Conservation (phyloP, 1,284 basidiomycete species). For the Phlebopus sp. region DNA sequence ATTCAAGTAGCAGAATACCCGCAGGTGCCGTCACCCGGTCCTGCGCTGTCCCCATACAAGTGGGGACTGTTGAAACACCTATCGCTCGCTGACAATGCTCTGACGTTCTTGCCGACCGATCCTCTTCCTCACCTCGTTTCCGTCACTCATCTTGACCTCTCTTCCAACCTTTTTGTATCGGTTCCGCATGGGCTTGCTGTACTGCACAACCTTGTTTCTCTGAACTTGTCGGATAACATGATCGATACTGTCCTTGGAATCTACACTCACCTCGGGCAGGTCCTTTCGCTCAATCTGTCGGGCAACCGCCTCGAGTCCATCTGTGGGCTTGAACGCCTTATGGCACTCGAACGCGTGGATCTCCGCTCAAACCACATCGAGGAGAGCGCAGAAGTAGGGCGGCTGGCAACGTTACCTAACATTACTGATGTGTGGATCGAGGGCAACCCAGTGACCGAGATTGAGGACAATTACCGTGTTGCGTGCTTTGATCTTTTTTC, state of each 20-base stretch:
- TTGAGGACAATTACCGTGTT: conserved; percentile 72
- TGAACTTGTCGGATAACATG: conserved; percentile 94
- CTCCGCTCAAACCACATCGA: conserved; percentile 80
- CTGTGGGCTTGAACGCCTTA: conserved; percentile 88
- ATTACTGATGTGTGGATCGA: conserved; percentile 77
- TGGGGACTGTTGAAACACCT: conserved; percentile 81
- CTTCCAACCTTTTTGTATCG: conserved; percentile 85
- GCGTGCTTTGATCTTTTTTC: conserved; percentile 81
- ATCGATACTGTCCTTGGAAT: conserved; percentile 94
- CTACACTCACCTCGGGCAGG: conserved; percentile 76
- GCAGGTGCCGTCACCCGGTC: conserved; percentile 29
- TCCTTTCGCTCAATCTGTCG: conserved; percentile 75
- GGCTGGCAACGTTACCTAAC: conserved; percentile 78
- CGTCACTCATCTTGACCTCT: conserved; percentile 86
- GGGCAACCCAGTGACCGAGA: conserved; percentile 75
- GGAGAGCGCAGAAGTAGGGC: conserved; percentile 83
- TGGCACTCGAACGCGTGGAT: conserved; percentile 82
- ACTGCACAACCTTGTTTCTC: conserved; percentile 76
- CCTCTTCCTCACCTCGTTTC: conserved; percentile 71
- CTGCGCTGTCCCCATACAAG: conserved; percentile 57
- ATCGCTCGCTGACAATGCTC: conserved; percentile 76
- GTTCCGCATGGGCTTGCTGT: conserved; percentile 75
- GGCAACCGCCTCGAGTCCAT: conserved; percentile 90
- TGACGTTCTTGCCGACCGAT: conserved; percentile 79
- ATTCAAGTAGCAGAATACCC: conserved; percentile 25